Percentiles rank a stretch among this genome's conserved stretches.
These are phyloP conservation scores for Thielaviopsis cerberus DNA, from an alignment of 2,329 filamentous ascomycete genomes.

Conservation along the genomic window DNA sequence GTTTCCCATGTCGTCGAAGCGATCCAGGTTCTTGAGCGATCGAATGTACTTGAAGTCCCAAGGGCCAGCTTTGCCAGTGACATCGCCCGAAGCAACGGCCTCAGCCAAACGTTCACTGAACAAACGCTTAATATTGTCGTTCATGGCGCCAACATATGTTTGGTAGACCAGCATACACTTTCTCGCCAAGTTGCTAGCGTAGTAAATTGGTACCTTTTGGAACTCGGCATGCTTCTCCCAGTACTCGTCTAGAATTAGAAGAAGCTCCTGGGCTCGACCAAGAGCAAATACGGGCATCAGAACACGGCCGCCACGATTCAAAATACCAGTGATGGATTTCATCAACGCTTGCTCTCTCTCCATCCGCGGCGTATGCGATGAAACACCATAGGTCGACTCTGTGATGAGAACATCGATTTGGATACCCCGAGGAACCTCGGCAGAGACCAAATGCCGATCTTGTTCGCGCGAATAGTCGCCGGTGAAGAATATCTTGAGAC, in stretches of 20 bases:
- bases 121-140: conserved; percentile 94
- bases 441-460: conserved; percentile 86
- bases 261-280: conserved; percentile 78
- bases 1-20: conserved; percentile 86
- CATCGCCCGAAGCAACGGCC: conserved; percentile 62
- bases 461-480: conserved; percentile 94
- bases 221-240: conserved; percentile 80
- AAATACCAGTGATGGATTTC: conserved; percentile 79
- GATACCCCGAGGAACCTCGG: conserved; percentile 69
- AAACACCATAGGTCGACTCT: conserved; percentile 92
- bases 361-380: conserved; percentile 73
- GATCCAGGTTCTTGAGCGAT: conserved; percentile 76
- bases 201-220: conserved; percentile 88
- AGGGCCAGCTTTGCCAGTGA: conserved; percentile 58
- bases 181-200: conserved; percentile 81
- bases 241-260: conserved; percentile 91
- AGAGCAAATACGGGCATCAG: conserved; percentile 91
- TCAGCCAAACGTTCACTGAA: conserved; percentile 85
- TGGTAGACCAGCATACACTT: conserved; percentile 99
- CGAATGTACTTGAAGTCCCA: conserved; percentile 96
- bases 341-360: conserved; percentile 87
- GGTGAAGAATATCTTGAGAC: conserved; percentile 90
- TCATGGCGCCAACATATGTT: conserved; percentile 96
- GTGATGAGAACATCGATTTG: conserved; percentile 95
- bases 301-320: conserved; percentile 81